phyloP scores from a whole-genome alignment of 2,329 filamentous ascomycete genomes.

The Dothideomycetes sp. region DNA sequence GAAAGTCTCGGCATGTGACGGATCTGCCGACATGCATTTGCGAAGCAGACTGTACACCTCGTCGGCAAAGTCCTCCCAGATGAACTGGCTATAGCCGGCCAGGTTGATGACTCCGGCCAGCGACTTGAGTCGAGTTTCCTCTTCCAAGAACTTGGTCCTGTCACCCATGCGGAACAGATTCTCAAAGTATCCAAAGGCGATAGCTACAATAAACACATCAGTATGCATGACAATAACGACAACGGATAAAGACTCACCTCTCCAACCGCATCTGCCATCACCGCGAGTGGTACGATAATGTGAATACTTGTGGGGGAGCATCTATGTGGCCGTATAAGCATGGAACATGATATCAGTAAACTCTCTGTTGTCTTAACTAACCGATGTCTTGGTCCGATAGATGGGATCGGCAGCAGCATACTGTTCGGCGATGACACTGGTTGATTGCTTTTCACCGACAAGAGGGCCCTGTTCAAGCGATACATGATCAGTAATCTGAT shows the following conservation, averaged over 20 bases:
- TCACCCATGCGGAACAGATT: constrained; percentile 62
- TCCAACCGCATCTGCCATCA: constrained; percentile 95
- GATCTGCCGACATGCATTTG: constrained; percentile 40
- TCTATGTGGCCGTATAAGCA: constrained; percentile 38
- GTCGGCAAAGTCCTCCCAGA: constrained; percentile 78
- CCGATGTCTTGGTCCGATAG: constrained; percentile 79
- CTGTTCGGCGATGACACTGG: constrained; percentile 67
- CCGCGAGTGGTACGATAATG: constrained; percentile 48
- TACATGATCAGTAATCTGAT: constrained; percentile 7
- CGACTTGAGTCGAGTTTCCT: constrained; percentile 61
- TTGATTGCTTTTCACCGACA: constrained; percentile 69
- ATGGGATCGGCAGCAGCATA: constrained; percentile 81
- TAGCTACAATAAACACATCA: constrained; percentile 51
- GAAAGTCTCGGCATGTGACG: constrained; percentile 36
- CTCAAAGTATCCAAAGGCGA: constrained; percentile 91
- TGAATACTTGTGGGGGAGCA: constrained; percentile 72
- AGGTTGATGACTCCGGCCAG: constrained; percentile 62
- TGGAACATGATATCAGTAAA: neutral
- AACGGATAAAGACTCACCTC: constrained; percentile 57
- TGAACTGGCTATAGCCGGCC: constrained; percentile 57
- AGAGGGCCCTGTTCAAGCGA: constrained; percentile 58
- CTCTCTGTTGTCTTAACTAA: constrained; percentile 38
- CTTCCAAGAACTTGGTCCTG: constrained; percentile 54
- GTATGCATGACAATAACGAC: constrained; percentile 11
- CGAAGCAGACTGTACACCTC: constrained; percentile 61